Percentiles rank a stretch among this genome's conserved stretches.
These are phyloP conservation scores for Plasmodium fragile DNA, from an alignment of 169 alveolate species.

Conservation along the genomic window DNA sequence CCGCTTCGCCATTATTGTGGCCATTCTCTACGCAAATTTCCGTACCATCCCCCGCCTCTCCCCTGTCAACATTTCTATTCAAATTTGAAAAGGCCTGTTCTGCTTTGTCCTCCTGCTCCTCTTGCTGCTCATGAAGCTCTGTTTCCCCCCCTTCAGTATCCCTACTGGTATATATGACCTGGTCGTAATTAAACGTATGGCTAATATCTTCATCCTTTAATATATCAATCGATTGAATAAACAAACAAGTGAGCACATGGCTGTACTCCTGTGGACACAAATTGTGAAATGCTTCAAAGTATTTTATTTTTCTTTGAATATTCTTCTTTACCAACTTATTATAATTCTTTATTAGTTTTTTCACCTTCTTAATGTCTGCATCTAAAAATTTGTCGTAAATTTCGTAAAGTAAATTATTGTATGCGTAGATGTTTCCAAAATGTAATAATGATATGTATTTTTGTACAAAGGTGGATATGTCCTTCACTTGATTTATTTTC, in stretches of 20 bases:
- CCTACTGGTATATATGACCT: conserved; percentile 17
- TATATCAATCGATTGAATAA: conserved; percentile 60
- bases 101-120: not conserved
- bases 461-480: conserved; percentile 29
- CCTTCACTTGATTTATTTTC: conserved; percentile 15
- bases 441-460: not conserved
- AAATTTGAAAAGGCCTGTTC: not conserved
- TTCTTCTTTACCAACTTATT: conserved; percentile 38
- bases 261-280: conserved; percentile 54
- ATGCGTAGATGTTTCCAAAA: conserved; percentile 62
- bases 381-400: conserved; percentile 70
- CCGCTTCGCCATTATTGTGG: not conserved
- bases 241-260: conserved; percentile 48
- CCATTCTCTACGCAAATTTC: not conserved
- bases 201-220: conserved; percentile 64
- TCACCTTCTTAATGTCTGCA: conserved; percentile 54
- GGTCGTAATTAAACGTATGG: conserved; percentile 62
- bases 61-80: not conserved
- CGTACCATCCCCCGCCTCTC: not conserved
- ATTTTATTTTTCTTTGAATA: conserved; percentile 55
- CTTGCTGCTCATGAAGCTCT: not conserved
- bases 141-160: not conserved
- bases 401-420: conserved; percentile 67
- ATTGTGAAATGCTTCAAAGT: conserved; percentile 40
- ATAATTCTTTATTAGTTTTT: conserved; percentile 64